Evolutionary conservation across 1,284 basidiomycete species (phyloP).

Genomic region (Rhodotorula sp.): DNA sequence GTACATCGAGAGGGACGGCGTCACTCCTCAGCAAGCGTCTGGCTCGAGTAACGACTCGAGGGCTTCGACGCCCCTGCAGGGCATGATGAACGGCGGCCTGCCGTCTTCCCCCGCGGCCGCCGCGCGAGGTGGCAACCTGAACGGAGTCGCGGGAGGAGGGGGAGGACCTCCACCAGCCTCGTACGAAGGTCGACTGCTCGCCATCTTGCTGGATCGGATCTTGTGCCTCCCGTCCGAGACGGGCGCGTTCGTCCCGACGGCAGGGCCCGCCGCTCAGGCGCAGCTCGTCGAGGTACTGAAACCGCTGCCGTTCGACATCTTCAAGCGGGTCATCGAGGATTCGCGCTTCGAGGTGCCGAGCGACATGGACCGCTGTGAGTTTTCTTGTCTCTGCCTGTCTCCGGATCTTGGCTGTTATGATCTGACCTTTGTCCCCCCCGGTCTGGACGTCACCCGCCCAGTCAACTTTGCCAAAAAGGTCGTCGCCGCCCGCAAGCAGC

Average conservation of each 20-base stretch:
- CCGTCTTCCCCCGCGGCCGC: background rate
- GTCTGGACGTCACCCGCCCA: background rate
- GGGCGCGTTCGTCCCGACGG: constrained; percentile 17
- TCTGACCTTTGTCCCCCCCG: no score
- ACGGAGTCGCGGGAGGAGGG: background rate
- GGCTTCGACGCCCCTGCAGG: background rate
- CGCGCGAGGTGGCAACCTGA: background rate
- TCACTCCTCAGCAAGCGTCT: background rate
- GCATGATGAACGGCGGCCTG: background rate
- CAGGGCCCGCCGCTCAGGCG: constrained; percentile 1
- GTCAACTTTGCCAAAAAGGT: constrained; percentile 34
- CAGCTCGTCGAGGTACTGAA: constrained; percentile 20
- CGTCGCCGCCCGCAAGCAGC: constrained; percentile 16
- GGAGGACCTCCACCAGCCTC: background rate
- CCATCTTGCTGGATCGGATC: constrained; percentile 8
- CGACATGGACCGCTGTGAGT: constrained; percentile 30
- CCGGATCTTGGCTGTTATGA: no score
- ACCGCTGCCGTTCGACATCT: constrained; percentile 23
- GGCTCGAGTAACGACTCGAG: no score
- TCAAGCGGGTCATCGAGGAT: constrained; percentile 21
- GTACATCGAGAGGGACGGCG: constrained; percentile 12
- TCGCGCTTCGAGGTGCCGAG: background rate
- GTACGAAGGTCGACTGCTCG: constrained; percentile 7
- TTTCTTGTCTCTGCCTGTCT: background rate
- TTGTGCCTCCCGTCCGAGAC: constrained; percentile 14